Conservation (phyloP, 2,329 filamentous ascomycete genomes). For the Aspergillus proliferans region DNA sequence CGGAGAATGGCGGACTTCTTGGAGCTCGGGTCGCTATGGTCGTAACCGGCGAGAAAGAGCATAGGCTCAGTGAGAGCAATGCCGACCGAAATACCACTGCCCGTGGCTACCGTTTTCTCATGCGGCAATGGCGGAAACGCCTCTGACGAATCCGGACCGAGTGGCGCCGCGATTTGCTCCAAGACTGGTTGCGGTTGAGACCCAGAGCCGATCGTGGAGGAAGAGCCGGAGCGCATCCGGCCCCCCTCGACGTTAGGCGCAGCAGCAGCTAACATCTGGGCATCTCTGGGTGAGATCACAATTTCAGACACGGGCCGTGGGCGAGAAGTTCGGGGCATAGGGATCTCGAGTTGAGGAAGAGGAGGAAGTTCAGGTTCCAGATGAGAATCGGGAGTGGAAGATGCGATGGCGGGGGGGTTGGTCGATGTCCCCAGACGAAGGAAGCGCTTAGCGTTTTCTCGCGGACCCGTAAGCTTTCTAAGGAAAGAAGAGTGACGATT, state of each 20-base stretch:
- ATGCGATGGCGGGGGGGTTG: conserved; percentile 10
- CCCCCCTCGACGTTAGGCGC: conserved; percentile 11
- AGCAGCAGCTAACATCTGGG: conserved; percentile 25
- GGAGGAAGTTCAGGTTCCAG: conserved; percentile 15
- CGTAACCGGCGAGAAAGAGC: conserved; percentile 45
- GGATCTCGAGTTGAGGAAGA: conserved; percentile 7
- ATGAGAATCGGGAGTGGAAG: conserved; percentile 15
- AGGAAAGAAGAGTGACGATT: conserved; percentile 25
- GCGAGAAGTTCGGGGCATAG: conserved; percentile 19
- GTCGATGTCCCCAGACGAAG: conserved; percentile 35
- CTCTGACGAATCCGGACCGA: conserved; percentile 20
- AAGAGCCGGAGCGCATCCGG: conserved; percentile 24
- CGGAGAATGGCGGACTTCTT: conserved; percentile 75
- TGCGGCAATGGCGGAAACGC: conserved; percentile 34
- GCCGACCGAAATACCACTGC: conserved; percentile 43
- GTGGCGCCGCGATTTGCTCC: conserved; percentile 13
- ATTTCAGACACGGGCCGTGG: conserved; percentile 31
- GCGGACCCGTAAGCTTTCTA: conserved; percentile 40
- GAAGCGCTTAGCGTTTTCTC: conserved; percentile 43
- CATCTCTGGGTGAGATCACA: conserved; percentile 27
- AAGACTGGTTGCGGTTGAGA: conserved; percentile 14
- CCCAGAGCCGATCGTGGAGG: conserved; percentile 20
- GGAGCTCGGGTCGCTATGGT: conserved; percentile 46
- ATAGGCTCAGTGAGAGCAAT: conserved; percentile 45
- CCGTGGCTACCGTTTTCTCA: conserved; percentile 44